A percentile compares a stretch with the other conserved stretches of the same genome.
These are phyloP conservation scores for Hylodesmum podocarpum DNA, from an alignment of 306 rosid species.

Conservation along the genomic window DNA sequence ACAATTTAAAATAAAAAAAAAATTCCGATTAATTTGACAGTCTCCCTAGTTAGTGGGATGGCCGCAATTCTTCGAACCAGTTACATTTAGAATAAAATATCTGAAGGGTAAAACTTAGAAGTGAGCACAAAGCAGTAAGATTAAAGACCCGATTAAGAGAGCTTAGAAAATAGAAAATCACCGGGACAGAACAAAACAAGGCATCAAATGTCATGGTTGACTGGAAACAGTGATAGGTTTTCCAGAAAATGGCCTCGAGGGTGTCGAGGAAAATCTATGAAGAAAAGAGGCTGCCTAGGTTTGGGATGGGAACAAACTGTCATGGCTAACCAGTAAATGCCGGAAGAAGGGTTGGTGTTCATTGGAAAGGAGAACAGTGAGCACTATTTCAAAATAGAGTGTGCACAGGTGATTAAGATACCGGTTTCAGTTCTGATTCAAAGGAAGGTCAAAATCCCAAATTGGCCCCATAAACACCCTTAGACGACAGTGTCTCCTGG, in stretches of 20 bases:
- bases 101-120: neutral
- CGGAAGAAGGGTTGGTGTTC: neutral
- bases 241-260: neutral
- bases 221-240: neutral
- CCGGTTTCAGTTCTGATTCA: neutral
- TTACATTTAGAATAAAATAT: neutral
- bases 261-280: too few relatives aligned
- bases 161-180: neutral
- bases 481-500: neutral
- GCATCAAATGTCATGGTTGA: neutral
- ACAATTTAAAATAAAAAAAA: neutral
- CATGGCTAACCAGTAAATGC: neutral
- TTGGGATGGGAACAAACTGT: too few relatives aligned
- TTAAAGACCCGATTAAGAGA: neutral
- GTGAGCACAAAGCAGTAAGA: neutral
- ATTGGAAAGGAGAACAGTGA: neutral
- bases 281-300: neutral
- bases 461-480: neutral
- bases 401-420: neutral
- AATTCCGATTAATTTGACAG: neutral
- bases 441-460: neutral
- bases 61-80: neutral
- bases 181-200: neutral
- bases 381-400: neutral
- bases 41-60: neutral